Evolutionary conservation across 208 protist species (phyloP).

Genomic region (Crithidia mellificae): DNA sequence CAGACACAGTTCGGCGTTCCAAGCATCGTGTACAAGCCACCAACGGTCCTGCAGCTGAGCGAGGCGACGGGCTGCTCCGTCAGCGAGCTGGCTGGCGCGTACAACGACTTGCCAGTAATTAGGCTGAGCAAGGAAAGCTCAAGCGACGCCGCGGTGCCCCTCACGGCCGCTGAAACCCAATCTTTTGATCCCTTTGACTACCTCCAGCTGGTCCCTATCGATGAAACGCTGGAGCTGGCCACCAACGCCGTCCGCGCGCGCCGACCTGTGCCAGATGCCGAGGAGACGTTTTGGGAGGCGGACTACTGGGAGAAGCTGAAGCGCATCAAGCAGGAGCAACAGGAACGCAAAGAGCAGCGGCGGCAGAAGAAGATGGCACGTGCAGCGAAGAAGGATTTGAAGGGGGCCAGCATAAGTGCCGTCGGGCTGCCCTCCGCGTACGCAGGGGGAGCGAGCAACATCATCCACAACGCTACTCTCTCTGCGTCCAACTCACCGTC

Average conservation of each 20-base stretch:
- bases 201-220: slow-evolving; percentile 26
- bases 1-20: slow-evolving; percentile 28
- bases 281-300: slow-evolving; percentile 68
- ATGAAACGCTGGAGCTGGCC: slow-evolving; percentile 57
- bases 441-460: slow-evolving; percentile 3
- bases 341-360: slow-evolving; percentile 24
- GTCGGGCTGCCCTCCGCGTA: slow-evolving; percentile 14
- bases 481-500: slow-evolving; percentile 29
- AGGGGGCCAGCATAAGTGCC: slow-evolving; percentile 12
- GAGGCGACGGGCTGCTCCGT: slow-evolving; percentile 46
- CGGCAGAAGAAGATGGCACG: slow-evolving; percentile 6
- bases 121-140: slow-evolving; percentile 32
- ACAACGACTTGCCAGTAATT: slow-evolving; percentile 52
- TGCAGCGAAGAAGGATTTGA: slow-evolving; percentile 9
- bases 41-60: slow-evolving; percentile 49
- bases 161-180: not conserved
- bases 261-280: slow-evolving; percentile 36
- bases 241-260: slow-evolving; percentile 43
- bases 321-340: slow-evolving; percentile 22
- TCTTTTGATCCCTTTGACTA: slow-evolving; percentile 30
- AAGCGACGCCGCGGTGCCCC: not conserved
- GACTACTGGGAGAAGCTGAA: slow-evolving; percentile 60
- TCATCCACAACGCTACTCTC: slow-evolving; percentile 4
- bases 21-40: slow-evolving; percentile 60
- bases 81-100: slow-evolving; percentile 22